Evolutionary conservation across 2,329 filamentous ascomycete species (phyloP), one percentile per base, ranked within the genome.

Genomic region (Calonectria pseudoreteaudii): DNA sequence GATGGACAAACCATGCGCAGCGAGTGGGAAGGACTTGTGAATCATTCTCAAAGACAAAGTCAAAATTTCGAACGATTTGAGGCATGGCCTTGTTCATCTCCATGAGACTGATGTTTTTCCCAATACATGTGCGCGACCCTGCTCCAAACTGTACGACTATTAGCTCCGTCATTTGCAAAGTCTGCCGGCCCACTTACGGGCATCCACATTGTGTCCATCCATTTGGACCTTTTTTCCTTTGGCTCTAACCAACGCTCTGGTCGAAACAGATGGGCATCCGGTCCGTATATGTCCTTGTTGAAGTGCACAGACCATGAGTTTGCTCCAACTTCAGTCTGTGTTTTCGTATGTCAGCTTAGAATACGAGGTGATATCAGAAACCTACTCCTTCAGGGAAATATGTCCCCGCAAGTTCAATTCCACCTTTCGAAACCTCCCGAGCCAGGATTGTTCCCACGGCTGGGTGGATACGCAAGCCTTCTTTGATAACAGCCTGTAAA

Each of bases 91-190:
- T 91, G 81, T 91, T 91, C 68, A 92, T 90, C 85, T 92, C 90
- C 77, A 91, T 76, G 79, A 91, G 77, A 74, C 88, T 90, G 66
- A 92, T 91, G 76, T 91, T 91, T 86, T 90, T 91, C 56, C 93
- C 93, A 86, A 87, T 93, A 80, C 93, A 94, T 5, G 93, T 94
- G 78, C 92, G 85, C 10, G 90, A 88, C 0, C 93, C 93, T 81
- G 92, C 92, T 2, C 93, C 93, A 82, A 94, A 94, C 78, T 94
- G 50, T 34, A 3, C 13, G 26, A 47, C 14, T 16, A 41, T 58
- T 36, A 58, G 52, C 28, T 36, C 20, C 2, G 11, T 7, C 30
- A 31, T 58, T 58, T 11, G 23, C 8, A 5, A 5, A 3, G 10
- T 1, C 34, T 18, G 18, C 20, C 34, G 18, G 18, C 20, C 7